Percentiles rank a stretch among this genome's conserved stretches.
These are phyloP conservation scores for Cinnamomum chago DNA, from an alignment of 164 flowering plant species.

Conservation along the genomic window DNA sequence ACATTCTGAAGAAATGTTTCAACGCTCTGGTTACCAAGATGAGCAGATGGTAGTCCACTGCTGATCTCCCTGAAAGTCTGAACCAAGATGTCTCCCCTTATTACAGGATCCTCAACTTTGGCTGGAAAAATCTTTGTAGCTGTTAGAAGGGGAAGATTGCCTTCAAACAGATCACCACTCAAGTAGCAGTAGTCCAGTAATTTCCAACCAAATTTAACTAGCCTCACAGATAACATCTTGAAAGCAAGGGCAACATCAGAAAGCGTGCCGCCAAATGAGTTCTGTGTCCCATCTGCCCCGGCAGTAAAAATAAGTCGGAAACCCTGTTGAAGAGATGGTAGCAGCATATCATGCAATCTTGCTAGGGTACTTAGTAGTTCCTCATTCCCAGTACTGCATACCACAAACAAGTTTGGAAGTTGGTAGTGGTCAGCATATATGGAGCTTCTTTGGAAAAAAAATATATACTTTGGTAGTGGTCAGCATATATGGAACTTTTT, in stretches of 20 bases:
- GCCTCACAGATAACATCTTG: conserved; percentile 65
- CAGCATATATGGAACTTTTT: background rate
- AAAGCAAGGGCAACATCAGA: conserved; percentile 46
- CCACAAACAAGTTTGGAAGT: background rate
- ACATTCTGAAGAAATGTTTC: conserved; percentile 64
- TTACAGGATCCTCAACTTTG: conserved; percentile 76
- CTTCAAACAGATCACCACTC: conserved; percentile 50
- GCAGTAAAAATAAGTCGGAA: conserved; percentile 38
- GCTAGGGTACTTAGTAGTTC: conserved; percentile 68
- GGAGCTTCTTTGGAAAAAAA: no score
- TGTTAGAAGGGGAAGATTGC: conserved; percentile 30
- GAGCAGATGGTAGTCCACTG: conserved; percentile 29
- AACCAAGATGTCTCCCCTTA: conserved; percentile 81
- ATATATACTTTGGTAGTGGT: background rate
- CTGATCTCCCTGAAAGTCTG: conserved; percentile 68
- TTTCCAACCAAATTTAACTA: conserved; percentile 74
- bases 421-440: background rate
- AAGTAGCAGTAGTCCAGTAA: conserved; percentile 71
- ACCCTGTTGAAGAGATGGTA: conserved; percentile 68
- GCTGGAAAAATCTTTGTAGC: conserved; percentile 85
- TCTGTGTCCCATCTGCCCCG: conserved; percentile 22
- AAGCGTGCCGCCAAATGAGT: conserved; percentile 21
- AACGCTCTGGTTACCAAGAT: conserved; percentile 29
- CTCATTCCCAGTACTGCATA: conserved; percentile 68
- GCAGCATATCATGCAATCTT: conserved; percentile 72